Evolutionary conservation across 371 early-diverging fungal genomes (phyloP), one percentile per base, ranked within the genome.

Genomic region (Mortierella polycephala): DNA sequence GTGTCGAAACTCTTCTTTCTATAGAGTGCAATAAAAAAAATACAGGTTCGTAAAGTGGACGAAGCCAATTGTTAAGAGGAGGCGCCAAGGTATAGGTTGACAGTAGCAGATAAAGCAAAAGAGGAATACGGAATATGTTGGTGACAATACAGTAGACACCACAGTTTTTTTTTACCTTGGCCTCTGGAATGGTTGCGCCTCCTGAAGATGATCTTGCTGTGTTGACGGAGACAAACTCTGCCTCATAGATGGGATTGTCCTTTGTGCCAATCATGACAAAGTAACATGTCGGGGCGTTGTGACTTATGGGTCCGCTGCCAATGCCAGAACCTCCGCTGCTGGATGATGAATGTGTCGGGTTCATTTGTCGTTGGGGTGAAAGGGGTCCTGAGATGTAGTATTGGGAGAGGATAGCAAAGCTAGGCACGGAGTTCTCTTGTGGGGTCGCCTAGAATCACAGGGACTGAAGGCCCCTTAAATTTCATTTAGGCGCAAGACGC

Each of bases 231-330:
- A 90, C 91, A 66, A 95, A 90, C 70, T 97, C 98, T 50, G 95
- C 90, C 77, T 98, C 98, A 82, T 95, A 98, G 54, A 98, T 86
- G 42, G 98, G 98, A 70, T 92, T 92, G 84, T 98, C 98, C 54
- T 93, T 92, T 56, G 93, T 91, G 18, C 96, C 96, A 41, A 98
- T 94, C 76, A 98, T 96, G 42, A 89, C 96, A 88, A 98, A 96
- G 80, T 97, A 96, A 60, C 92, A 95, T 16, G 89, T 79, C 8
- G 79, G 79, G 6, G 57, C 40, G 54, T 71, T 71, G 47, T 66
- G 52, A n/a, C 75, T 65, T 10, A 60, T 8, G 13, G 67, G 59
- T 20, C 72, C 66, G 21, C 62, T 68, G 16, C 79, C 79, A 51
- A 72, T 72, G 62, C 79, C 79, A 13, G 79, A 79, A 16, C 79